Percentiles rank a stretch among this genome's conserved stretches.
Conservation (phyloP, 1,139 yeast genomes). For the Groenewaldozyma sp. region DNA sequence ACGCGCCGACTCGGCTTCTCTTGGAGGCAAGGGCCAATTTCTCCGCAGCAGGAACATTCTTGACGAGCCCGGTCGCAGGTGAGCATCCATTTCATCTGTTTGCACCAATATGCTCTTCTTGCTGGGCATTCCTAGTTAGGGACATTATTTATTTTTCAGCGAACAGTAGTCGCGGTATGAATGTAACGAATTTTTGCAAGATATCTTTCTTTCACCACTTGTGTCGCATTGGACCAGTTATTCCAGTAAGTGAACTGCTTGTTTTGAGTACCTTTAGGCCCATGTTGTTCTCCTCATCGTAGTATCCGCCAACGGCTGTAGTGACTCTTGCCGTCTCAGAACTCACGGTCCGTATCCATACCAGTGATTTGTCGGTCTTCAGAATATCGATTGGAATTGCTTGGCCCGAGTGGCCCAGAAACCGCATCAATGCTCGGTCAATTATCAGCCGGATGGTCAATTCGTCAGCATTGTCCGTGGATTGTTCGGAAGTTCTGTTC, state of each 20-base stretch:
- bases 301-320: constrained; percentile 21
- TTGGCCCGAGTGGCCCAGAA: constrained; percentile 36
- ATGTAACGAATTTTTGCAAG: not conserved
- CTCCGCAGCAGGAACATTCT: constrained; percentile 11
- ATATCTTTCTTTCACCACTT: not conserved
- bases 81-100: no score
- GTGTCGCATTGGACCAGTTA: constrained; percentile 14
- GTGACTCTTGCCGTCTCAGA: constrained; percentile 19
- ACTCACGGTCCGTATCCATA: constrained; percentile 22
- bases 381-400: constrained; percentile 36
- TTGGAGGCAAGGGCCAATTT: constrained; percentile 40
- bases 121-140: no score
- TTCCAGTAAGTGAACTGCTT: constrained; percentile 18
- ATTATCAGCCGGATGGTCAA: constrained; percentile 38
- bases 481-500: no score
- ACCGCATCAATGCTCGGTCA: constrained; percentile 27
- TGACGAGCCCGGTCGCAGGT: not conserved
- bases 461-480: constrained; percentile 24
- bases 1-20: constrained; percentile 64
- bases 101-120: no score
- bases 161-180: no score
- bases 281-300: constrained; percentile 9
- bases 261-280: constrained; percentile 22
- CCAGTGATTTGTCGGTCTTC: constrained; percentile 15
- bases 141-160: no score